Evolutionary conservation across 257 asterid species (phyloP).

Genomic region (Pogostemon cablin): DNA sequence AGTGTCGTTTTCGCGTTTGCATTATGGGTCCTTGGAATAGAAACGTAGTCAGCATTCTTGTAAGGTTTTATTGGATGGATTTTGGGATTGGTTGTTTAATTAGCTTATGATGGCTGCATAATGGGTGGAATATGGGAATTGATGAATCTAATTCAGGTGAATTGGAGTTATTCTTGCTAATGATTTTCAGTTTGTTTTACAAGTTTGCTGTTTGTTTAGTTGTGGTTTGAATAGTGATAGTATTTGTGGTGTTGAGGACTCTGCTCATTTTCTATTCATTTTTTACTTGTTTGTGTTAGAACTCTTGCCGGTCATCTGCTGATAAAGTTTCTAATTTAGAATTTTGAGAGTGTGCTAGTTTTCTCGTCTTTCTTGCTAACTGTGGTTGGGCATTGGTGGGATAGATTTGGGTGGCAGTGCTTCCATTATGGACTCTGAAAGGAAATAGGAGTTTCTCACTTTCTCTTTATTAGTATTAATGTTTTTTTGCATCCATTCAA

Average conservation of each 20-base stretch:
- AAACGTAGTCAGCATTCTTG: conserved; percentile 28
- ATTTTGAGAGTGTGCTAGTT: conserved; percentile 11
- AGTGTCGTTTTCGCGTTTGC: background rate
- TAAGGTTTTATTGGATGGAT: conserved; percentile 23
- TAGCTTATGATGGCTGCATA: conserved; percentile 18
- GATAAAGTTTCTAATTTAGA: background rate
- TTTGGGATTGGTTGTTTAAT: conserved; percentile 8
- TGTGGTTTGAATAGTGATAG: background rate
- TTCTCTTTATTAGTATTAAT: background rate
- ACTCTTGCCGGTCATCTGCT: background rate
- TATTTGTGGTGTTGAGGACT: conserved; percentile 14
- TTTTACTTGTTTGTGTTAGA: background rate
- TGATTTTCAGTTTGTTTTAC: conserved; percentile 7
- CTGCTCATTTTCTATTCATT: background rate
- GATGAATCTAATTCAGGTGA: conserved; percentile 20
- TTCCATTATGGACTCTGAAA: background rate
- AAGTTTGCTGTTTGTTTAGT: conserved; percentile 2
- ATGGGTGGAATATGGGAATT: conserved; percentile 23
- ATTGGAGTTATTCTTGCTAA: background rate
- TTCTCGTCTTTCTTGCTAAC: background rate
- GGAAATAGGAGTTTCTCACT: background rate
- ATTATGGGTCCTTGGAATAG: conserved; percentile 20
- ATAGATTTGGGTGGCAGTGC: conserved; percentile 6
- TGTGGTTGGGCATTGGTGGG: background rate
- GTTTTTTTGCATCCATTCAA: background rate